These are phyloP conservation scores for Limonium bicolor DNA, from an alignment of 148 eudicot species.

Conservation along the genomic window DNA sequence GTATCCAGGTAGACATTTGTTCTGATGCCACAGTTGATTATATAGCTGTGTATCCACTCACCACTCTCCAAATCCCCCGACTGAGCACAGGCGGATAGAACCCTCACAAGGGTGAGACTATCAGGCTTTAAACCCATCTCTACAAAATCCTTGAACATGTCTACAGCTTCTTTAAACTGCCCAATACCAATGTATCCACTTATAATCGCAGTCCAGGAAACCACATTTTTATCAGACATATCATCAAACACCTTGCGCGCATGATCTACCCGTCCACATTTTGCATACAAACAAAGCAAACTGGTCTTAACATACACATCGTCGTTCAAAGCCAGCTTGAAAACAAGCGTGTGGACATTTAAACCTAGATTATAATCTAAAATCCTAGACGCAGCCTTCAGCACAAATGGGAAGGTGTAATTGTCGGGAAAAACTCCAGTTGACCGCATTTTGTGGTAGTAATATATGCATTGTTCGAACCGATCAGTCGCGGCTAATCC, in stretches of 20 bases:
- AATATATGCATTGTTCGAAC: conserved; percentile 14
- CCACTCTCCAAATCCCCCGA: conserved; percentile 30
- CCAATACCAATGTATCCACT: conserved; percentile 30
- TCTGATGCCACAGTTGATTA: conserved; percentile 16
- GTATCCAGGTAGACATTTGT: conserved; percentile 31
- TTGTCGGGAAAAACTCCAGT: conserved; percentile 26
- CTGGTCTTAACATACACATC: conserved; percentile 39
- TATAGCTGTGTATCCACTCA: conserved; percentile 30
- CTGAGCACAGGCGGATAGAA: conserved; percentile 35
- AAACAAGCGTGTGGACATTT: conserved; percentile 23
- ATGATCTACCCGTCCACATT: conserved; percentile 18
- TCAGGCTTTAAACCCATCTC: conserved; percentile 32
- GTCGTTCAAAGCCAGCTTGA: conserved; percentile 29
- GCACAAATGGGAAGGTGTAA: conserved; percentile 36
- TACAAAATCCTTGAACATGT: conserved; percentile 26
- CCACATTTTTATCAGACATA: conserved; percentile 28
- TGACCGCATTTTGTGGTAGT: conserved; percentile 19
- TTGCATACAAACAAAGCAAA: conserved; percentile 35
- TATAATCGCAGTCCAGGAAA: conserved; percentile 38
- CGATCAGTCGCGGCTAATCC: conserved; percentile 23
- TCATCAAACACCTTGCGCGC: conserved; percentile 49
- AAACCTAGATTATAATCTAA: conserved; percentile 20
- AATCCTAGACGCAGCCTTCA: conserved; percentile 24
- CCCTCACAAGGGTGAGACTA: conserved; percentile 30
- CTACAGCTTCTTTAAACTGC: conserved; percentile 27